Base-by-base conservation (phyloP, 2,329 filamentous ascomycete genomes). In the Cryphonectria nitschkei region DNA sequence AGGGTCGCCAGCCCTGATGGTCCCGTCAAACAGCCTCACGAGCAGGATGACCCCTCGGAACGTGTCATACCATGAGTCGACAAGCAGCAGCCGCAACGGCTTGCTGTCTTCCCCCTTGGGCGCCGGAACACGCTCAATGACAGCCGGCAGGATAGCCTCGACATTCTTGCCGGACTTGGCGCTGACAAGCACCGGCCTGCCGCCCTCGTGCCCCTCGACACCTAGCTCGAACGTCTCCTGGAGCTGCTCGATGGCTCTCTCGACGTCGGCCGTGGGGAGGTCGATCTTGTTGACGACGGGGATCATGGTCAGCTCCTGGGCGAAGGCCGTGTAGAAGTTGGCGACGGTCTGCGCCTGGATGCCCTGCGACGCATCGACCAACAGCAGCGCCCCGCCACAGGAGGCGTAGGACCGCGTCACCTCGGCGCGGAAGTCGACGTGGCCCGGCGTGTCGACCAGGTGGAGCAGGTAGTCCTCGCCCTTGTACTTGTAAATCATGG, bases 251-350 rank as follows among this genome's bases (percentile, higher is more conserved):
- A 98, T 84, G 6, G 95, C 95, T 39, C 94, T 87, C 39, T 91
- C 88, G n/a, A 95, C 87, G 77, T 99, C 96, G 8, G 96, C 94
- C 14, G 94, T 93, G 0, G 92, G 91, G 77, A 99, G 88, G 79
- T 99, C 96, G 68, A 99, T 92, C 85, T 99, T 99, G 84, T 99
- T 99, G 77, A 99, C 88, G 34, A 99, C 93, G 0, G 96, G 96
- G 3, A 99, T 89, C 73, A 99, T 87, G 32, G 90, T 87, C 67
- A 99, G 83, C 22, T 94, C 93, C 80, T 98, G 94, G 1, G 95
- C 91, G 81, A 99, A 99, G 9, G 96, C 96, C 34, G 98, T 89
- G 79, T 98, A 98, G 82, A 99, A 99, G 81, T 99, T 99, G 73
- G 96, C 96, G 11, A 99, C 96, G 0, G 96, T 99, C 84, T 99